Evolutionary conservation across 2,329 filamentous ascomycete genomes (phyloP).

Genomic region (Huntiella abstrusa): DNA sequence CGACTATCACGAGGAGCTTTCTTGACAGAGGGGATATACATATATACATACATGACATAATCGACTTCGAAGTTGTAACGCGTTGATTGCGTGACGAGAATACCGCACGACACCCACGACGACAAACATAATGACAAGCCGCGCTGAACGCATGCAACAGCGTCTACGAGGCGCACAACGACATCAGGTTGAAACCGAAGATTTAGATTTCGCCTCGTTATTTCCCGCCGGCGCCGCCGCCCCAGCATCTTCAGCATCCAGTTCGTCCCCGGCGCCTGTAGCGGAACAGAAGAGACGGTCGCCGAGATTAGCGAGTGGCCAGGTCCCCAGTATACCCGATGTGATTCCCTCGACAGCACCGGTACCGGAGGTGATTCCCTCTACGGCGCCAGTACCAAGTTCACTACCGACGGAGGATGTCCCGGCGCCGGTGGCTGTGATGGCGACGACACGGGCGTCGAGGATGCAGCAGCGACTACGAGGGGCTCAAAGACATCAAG

Average conservation of each 20-base stretch:
- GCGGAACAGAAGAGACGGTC: too few species aligned
- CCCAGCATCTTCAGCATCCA: neutral
- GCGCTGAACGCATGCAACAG: constrained; percentile 43
- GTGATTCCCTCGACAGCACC: neutral
- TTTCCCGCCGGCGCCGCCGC: constrained; percentile 3
- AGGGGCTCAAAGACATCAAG: constrained; percentile 3
- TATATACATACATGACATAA: neutral
- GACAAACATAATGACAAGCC: constrained; percentile 14
- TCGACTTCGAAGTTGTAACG: neutral
- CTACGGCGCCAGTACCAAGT: too few species aligned
- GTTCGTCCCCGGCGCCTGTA: neutral
- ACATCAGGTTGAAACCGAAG: constrained; percentile 30
- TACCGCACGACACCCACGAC: too few species aligned
- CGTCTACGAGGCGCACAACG: constrained; percentile 45
- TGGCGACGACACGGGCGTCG: too few species aligned
- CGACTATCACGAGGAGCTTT: neutral
- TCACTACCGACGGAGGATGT: too few species aligned
- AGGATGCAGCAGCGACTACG: too few species aligned
- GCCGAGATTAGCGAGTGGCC: too few species aligned
- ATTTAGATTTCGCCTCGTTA: constrained; percentile 31
- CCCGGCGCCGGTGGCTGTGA: too few species aligned
- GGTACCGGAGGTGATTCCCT: neutral
- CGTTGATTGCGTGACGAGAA: too few species aligned
- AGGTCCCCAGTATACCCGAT: too few species aligned
- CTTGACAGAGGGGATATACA: neutral